A percentile compares a stretch with the other conserved stretches of the same genome.
Conservation (phyloP, 768 basidiomycete species). For the Coprinellus micaceus region DNA sequence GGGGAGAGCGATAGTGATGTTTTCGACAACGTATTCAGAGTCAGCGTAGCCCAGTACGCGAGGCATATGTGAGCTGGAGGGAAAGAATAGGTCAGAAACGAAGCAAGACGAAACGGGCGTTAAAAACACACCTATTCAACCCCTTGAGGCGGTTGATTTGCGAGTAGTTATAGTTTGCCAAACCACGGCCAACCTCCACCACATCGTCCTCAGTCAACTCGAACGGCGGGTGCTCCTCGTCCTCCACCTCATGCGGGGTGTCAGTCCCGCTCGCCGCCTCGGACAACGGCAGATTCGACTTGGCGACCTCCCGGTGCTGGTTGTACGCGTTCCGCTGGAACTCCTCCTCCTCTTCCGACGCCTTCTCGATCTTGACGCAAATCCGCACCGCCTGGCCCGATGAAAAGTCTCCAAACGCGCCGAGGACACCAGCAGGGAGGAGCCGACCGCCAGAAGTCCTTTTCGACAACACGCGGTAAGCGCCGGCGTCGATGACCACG, state of each 20-base stretch:
- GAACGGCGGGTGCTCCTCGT: constrained; percentile 1
- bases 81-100: constrained; percentile 10
- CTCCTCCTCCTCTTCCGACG: neutral
- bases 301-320: neutral
- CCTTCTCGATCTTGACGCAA: constrained; percentile 40
- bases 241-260: constrained; percentile 3
- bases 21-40: constrained; percentile 95
- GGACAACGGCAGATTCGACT: neutral
- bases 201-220: constrained; percentile 56
- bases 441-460: constrained; percentile 87
- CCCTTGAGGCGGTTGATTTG: constrained; percentile 89
- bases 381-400: constrained; percentile 92
- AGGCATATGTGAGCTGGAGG: constrained; percentile 69
- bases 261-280: constrained; percentile 37
- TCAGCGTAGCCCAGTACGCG: constrained; percentile 89
- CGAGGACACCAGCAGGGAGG: constrained; percentile 87
- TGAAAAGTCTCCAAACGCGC: constrained; percentile 86
- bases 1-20: constrained; percentile 74
- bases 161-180: constrained; percentile 93
- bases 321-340: neutral
- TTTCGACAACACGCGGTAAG: constrained; percentile 78
- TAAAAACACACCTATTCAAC: constrained; percentile 79
- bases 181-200: constrained; percentile 87
- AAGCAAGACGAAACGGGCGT: neutral
- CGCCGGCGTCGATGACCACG: constrained; percentile 86